Evolutionary conservation across 2,329 filamentous ascomycete species (phyloP).

Genomic region (Cladosporium sp.): DNA sequence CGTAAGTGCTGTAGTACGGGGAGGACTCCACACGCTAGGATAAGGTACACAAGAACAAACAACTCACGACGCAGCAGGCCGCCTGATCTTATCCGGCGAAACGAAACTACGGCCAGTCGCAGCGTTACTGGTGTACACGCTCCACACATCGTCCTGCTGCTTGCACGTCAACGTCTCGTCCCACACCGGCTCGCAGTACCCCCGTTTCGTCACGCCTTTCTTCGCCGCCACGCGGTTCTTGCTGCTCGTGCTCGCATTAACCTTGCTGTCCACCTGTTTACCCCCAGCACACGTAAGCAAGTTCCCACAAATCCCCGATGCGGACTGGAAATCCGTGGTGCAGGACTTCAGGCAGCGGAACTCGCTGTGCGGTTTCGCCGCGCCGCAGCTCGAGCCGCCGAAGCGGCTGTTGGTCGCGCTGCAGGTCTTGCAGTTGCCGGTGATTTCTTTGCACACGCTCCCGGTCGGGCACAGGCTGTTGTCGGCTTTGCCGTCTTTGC

Average conservation of each 20-base stretch:
- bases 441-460: background rate
- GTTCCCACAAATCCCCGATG: background rate
- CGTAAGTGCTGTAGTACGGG: too few relatives aligned
- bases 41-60: background rate
- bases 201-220: background rate
- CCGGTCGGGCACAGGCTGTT: background rate
- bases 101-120: background rate
- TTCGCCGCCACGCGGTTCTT: background rate
- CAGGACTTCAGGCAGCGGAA: background rate
- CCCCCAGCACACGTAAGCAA: background rate
- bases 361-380: background rate
- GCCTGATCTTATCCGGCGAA: background rate
- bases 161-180: background rate
- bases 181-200: background rate
- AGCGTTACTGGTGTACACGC: background rate
- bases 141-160: background rate
- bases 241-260: background rate
- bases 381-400: background rate
- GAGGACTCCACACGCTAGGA: background rate
- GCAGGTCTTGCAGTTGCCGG: background rate
- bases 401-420: background rate
- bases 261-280: background rate
- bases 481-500: conserved; percentile 1
- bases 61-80: background rate
- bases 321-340: background rate